Evolutionary conservation across 2,329 filamentous ascomycete genomes (phyloP), one percentile per base, ranked within the genome.

Genomic region (Microsporum audouinii): DNA sequence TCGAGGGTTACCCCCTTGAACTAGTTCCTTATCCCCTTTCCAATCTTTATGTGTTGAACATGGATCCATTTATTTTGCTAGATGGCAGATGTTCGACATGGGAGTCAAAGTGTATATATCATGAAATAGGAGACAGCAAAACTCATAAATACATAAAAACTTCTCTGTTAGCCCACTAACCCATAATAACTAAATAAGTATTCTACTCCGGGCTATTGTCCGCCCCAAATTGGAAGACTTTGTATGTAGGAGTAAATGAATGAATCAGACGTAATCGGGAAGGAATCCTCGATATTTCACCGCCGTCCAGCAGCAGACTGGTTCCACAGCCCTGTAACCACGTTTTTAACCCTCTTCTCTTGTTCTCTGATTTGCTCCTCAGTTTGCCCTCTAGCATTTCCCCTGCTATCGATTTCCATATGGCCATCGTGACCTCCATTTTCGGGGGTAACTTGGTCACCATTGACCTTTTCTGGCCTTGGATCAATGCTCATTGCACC

Each of bases 331-430:
- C 82, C 83, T 64, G 79, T 77, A 62, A 81, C 79, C 61, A 80
- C 82, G 68, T 84, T 80, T 67, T 82, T 78, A 47, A 86, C 82
- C 68, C 78, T 78, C 47, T 81, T 75, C 70, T 84, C 80, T 72
- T 86, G 83, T 65, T 81, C 80, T 47, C 75, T 72, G 61, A 86
- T 85, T 76, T 84, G 83, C 66, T 81, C 79, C 65, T 84, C 81
- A 3, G 82, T 85, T 72, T 86, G 83, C 1, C 83, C 83, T 33
- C 80, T 77, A 0, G 79, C 83, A 67, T 85, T 80, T 0, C 82
- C 80, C 53, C 82, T 73, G 63, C 79, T 81, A 67, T 86, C 82
- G 66, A 84, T 79, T 65, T 81, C 80, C 77, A 80, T 81, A 0
- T 75, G 76, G 17, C 60, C 63, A 17, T 66, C 62, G 7, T 60